phyloP scores from a whole-genome alignment of 495 filamentous ascomycete genomes.

The Mycothermus thermophilus region DNA sequence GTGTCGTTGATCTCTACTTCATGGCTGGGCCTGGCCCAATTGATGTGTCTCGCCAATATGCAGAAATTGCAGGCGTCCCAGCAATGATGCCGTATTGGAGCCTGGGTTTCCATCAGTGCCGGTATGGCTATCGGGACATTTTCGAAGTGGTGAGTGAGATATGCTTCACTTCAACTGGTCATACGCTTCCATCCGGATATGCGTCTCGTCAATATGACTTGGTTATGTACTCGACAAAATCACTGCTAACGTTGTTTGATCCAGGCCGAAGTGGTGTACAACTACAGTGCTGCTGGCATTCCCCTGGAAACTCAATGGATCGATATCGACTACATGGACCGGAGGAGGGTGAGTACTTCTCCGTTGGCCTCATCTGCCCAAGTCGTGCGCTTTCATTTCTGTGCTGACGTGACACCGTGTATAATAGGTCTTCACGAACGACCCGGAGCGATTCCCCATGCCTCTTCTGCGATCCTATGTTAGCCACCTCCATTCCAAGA shows the following conservation, averaged over 20 bases:
- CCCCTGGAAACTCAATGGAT: conserved; percentile 87
- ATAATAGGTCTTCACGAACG: conserved; percentile 63
- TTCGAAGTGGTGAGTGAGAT: no score
- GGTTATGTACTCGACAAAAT: no score
- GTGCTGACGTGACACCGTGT: no score
- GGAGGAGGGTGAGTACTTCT: conserved; percentile 32
- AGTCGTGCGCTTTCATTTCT: no score
- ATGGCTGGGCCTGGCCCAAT: conserved; percentile 57
- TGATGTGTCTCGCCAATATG: conserved; percentile 61
- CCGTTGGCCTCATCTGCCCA: no score
- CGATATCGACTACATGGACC: conserved; percentile 71
- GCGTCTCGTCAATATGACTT: no score
- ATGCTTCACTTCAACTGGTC: no score
- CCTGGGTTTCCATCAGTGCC: conserved; percentile 72
- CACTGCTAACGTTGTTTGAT: no score
- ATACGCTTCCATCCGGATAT: no score
- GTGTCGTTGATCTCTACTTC: conserved; percentile 77
- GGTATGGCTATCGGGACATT: conserved; percentile 67
- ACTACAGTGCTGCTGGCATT: conserved; percentile 62
- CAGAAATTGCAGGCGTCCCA: conserved; percentile 51
- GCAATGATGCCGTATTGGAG: conserved; percentile 80
- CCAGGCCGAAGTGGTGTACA: conserved; percentile 68
- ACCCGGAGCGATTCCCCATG: conserved; percentile 58
- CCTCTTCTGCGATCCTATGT: conserved; percentile 55
- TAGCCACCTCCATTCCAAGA: conserved; percentile 51